phyloP scores from a whole-genome alignment of 768 basidiomycete genomes.

The Leccinum subgranulosum region DNA sequence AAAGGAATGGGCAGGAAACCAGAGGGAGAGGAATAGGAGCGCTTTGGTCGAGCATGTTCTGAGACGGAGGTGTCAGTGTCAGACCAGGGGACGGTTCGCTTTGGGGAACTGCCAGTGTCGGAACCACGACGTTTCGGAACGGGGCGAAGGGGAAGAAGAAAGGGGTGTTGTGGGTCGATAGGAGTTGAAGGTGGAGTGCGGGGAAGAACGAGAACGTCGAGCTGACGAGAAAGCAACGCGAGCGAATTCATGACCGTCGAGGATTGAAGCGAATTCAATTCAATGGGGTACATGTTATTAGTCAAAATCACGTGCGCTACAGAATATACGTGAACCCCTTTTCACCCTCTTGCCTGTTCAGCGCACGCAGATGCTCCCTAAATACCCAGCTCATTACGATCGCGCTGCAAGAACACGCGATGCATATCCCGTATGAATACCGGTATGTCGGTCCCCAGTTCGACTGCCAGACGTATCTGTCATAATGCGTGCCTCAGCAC shows the following conservation, averaged over 20 bases:
- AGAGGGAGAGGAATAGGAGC: conserved; percentile 65
- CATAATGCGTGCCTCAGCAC: conserved; percentile 1
- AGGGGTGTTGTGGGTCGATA: conserved; percentile 34
- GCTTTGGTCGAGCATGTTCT: conserved; percentile 42
- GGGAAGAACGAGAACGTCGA: conserved; percentile 68
- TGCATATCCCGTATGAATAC: conserved; percentile 74
- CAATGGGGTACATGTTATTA: neutral
- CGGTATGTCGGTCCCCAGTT: conserved; percentile 70
- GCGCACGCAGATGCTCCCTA: conserved; percentile 38
- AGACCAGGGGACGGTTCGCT: conserved; percentile 57
- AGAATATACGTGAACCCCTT: conserved; percentile 48
- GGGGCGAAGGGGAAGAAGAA: conserved; percentile 27
- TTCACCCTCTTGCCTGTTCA: conserved; percentile 38
- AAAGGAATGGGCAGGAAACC: conserved; percentile 41
- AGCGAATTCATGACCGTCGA: conserved; percentile 71
- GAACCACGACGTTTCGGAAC: conserved; percentile 26
- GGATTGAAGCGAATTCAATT: neutral
- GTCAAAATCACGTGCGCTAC: conserved; percentile 22
- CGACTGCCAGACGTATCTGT: conserved; percentile 63
- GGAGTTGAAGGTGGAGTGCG: conserved; percentile 60
- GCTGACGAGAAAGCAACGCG: conserved; percentile 74
- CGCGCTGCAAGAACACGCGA: conserved; percentile 48
- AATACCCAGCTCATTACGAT: conserved; percentile 52
- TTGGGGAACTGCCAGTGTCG: conserved; percentile 32
- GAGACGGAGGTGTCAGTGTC: conserved; percentile 42